Base-by-base conservation (phyloP, 2,329 filamentous ascomycete genomes). In the Diaporthe caulivora region DNA sequence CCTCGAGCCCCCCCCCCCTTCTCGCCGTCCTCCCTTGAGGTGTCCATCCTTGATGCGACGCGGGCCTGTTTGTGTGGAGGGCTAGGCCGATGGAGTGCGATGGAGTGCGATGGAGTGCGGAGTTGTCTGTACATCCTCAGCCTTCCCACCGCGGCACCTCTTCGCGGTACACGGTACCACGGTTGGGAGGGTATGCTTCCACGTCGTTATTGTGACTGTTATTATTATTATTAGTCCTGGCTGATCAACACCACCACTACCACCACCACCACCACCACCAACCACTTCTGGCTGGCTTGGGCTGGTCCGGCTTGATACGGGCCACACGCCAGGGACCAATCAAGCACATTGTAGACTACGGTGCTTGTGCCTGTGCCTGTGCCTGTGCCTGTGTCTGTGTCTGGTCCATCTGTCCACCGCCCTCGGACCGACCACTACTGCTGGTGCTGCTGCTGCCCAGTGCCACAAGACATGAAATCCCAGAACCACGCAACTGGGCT, bases 1-100 rank as follows among this genome's bases (percentile, higher is more conserved):
- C 9, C 5, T 9, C 5, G 34, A 9, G 7, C 37, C 11, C 37
- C 11, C 11, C 37, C 24, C 13, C 47, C 47, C 62, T n/a, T 51
- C 47, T 51, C n/a, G 44, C 44, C 62, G 24, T 40, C 62, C 62
- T 49, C 44, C 34, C 62, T 10, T 17, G 18, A 65, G 62, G 62
- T 65, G 62, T 51, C 62, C 62, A 67, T 67, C 62, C 47, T 53
- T 13, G 62, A 67, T 67, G 62, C 29, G 47, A 67, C 62, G 47
- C 62, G 47, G 62, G 26, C 62, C 47, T 53, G 29, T 53, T 44
- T 67, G 29, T 53, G 62, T 67, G 62, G 62, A 53, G n/a, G 44
- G n/a, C 44, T 40, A 67, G 47, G 62, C 10, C 47, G 21, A 53
- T 40, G 47, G 29, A 13, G 62, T 44, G 51, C 51, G 62, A 51